Evolutionary conservation across 2,329 filamentous ascomycete species (phyloP), one percentile per base, ranked within the genome.

Genomic region (Fusarium ramigenum): DNA sequence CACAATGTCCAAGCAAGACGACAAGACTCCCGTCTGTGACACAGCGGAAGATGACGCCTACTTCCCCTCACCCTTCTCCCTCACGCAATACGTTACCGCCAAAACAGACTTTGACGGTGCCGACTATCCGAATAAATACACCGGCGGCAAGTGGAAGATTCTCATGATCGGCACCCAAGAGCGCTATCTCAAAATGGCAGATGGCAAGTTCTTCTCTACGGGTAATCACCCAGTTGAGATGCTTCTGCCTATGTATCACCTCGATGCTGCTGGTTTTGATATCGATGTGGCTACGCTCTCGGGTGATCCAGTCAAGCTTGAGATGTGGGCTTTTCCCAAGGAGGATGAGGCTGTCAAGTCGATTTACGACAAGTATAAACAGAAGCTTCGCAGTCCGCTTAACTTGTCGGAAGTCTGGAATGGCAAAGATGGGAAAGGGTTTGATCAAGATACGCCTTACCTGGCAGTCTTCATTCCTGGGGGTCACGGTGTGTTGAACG

Each of bases 131-230:
- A 61, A 63, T 9, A 63, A 63, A 11, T 61, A 63, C 43, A 42
- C 56, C 7, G 56, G 43, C 19, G 60, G 36, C 12, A 63, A 63
- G 8, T 63, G 60, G 60, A 63, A 63, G 9, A 34, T 63, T 12
- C 60, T 63, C 11, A 40, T 63, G 42, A 63, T 63, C 4, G 42
- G 56, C 5, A 63, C 60, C 1, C 60, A 63, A 21, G 60, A 63
- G 30, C 60, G 60, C 1, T 63, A 63, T 10, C 60, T 63, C 16
- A 63, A 61, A 2, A 63, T 63, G 60, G 60, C 60, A 36, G 60
- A 63, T 2, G 60, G 60, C n/a, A 63, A 63, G 28, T 49, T 63
- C 19, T 63, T 63, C 19, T 63, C 60, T 4, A 63, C 60, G 2
- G 60, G 60, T 0, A 63, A 63, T 18, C 60, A 63, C 12, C 60